Evolutionary conservation across 2,329 filamentous ascomycete genomes (phyloP), one percentile per base, ranked within the genome.

Genomic region (Zymoseptoria pseudotritici): DNA sequence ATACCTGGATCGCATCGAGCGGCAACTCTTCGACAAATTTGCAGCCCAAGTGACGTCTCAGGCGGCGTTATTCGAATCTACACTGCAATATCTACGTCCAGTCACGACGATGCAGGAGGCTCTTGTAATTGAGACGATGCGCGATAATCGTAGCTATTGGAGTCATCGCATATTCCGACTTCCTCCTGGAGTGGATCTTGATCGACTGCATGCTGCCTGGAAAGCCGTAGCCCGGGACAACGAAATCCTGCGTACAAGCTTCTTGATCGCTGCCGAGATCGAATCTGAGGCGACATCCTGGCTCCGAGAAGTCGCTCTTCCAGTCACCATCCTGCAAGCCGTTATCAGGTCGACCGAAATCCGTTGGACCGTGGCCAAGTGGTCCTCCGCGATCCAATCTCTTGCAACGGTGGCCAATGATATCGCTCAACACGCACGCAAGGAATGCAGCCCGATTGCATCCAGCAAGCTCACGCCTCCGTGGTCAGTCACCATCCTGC

Each of bases 161-260:
- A 63, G 61, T 29, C 61, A 57, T 42, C 61, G 61, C 20, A n/a
- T 61, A 4, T 63, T 63, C 54, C 31, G 31, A 13, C 59, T 63
- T 9, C 19, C 55, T 26, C 7, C 46, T 10, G 49, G 51, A n/a
- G 31, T 63, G n/a, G 59, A 63, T 42, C 52, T 59, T 13, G 57
- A 4, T 9, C 54, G 52, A n/a, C 52, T 63, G 10, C 58, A 56
- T 49, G 53, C 57, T 13, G 59, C 61, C 6, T 63, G 59, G 59
- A 51, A 24, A 17, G 59, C 61, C 10, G 56, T 64, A 2, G 53
- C 60, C 17, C 55, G 60, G 11, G 51, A 60, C 7, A 60, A 57
- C 5, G 62, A 64, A 36, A 54, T 58, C n/a, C 36, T 64, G 10
- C 57, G 62, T 22, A 58, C 56, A n/a, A 58, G 62, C 9, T 64